Conservation (phyloP, 192 early-diverging fungal genomes). For the Jimgerdemannia lactiflua region DNA sequence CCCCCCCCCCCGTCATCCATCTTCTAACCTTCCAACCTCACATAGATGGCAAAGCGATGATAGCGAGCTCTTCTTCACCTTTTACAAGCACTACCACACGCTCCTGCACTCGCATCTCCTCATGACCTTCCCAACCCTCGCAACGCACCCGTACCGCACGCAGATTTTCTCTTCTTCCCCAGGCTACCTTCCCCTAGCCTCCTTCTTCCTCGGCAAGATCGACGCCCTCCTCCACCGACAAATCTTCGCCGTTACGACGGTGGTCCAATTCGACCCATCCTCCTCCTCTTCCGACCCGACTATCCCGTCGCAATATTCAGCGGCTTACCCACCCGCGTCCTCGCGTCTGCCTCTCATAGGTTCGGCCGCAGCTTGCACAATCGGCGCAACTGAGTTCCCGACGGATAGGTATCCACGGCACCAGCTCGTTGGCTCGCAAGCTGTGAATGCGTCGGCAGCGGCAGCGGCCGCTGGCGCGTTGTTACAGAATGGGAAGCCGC, state of each 20-base stretch:
- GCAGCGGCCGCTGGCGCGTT: constrained; percentile 8
- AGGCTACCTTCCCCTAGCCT: constrained; percentile 41
- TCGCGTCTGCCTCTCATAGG: background rate
- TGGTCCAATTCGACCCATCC: constrained; percentile 37
- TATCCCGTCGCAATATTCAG: constrained; percentile 15
- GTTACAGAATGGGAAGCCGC: constrained; percentile 38
- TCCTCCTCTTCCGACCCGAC: constrained; percentile 11
- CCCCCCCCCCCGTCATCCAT: background rate
- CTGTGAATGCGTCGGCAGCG: constrained; percentile 1
- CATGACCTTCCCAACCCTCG: constrained; percentile 16
- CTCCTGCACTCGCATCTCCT: constrained; percentile 35
- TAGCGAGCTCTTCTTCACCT: constrained; percentile 52
- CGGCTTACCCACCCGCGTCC: constrained; percentile 18
- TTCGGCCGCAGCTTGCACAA: constrained; percentile 11
- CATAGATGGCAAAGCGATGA: constrained; percentile 49
- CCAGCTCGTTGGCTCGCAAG: constrained; percentile 1
- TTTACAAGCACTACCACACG: constrained; percentile 49
- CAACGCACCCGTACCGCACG: constrained; percentile 13
- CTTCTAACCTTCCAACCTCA: background rate
- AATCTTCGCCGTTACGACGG: constrained; percentile 48
- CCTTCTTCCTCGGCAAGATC: constrained; percentile 46
- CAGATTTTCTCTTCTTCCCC: constrained; percentile 24
- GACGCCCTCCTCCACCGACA: constrained; percentile 44
- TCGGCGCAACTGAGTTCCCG: constrained; percentile 6
- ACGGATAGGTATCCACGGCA: background rate